Evolutionary conservation across 441 rosid species (phyloP).

Genomic region (Arabidopsis hybrid): DNA sequence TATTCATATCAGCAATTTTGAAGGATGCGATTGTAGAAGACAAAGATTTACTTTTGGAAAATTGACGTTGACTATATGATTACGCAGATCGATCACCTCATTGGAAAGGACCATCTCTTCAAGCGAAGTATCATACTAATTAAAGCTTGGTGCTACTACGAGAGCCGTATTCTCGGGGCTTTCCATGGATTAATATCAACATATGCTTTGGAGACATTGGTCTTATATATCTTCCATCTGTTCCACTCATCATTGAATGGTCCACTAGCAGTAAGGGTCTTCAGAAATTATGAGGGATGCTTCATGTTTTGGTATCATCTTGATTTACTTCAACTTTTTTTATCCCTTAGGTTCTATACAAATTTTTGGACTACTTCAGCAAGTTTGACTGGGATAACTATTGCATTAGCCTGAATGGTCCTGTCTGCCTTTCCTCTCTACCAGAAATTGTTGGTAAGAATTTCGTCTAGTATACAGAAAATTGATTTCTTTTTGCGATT

Average conservation of each 20-base stretch:
- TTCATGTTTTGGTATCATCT: conserved; percentile 18
- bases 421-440: conserved; percentile 63
- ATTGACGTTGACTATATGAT: conserved; percentile 28
- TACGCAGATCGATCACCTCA: conserved; percentile 67
- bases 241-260: conserved; percentile 79
- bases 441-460: conserved; percentile 79
- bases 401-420: conserved; percentile 88
- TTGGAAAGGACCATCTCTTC: conserved; percentile 85
- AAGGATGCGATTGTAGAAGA: conserved; percentile 6
- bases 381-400: conserved; percentile 96
- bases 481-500: conserved; percentile 28
- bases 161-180: conserved; percentile 96
- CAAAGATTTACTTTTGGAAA: conserved; percentile 26
- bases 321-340: conserved; percentile 32
- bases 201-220: conserved; percentile 91
- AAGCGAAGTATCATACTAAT: conserved; percentile 87
- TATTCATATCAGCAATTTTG: background rate
- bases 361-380: conserved; percentile 88
- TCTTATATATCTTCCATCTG: conserved; percentile 81
- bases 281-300: conserved; percentile 25
- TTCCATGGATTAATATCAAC: conserved; percentile 92
- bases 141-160: conserved; percentile 96
- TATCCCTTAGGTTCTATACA: conserved; percentile 69
- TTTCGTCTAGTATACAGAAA: conserved; percentile 3
- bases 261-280: conserved; percentile 79